A percentile compares a stretch with the other conserved stretches of the same genome.
Conservation (phyloP, 2,329 filamentous ascomycete species). For the Beauveria medogensis region DNA sequence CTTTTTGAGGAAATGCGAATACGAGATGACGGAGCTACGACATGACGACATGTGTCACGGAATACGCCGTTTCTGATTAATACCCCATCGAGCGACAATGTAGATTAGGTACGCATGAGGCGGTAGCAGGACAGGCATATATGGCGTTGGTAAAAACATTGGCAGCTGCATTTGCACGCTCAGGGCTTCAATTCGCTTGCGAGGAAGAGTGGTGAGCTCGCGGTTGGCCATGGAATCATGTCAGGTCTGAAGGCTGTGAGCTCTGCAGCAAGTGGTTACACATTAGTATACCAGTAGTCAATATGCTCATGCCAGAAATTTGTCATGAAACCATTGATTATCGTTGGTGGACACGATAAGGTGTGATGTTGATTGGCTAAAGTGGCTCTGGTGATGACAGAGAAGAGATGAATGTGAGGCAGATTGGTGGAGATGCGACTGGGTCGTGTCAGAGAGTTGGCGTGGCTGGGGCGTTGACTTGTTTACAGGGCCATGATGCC, state of each 20-base stretch:
- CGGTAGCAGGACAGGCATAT: conserved; percentile 1
- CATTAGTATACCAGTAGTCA: background rate
- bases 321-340: background rate
- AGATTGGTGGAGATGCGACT: background rate
- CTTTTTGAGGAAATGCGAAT: conserved; percentile 23
- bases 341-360: too few relatives aligned
- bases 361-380: background rate
- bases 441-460: conserved; percentile 1
- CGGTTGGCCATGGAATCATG: background rate
- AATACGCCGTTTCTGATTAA: background rate
- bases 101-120: conserved; percentile 1
- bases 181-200: background rate
- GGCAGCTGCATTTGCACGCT: background rate
- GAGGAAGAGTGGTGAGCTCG: background rate
- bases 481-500: background rate
- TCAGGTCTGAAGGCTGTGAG: background rate
- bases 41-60: conserved; percentile 5
- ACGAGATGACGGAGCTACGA: background rate
- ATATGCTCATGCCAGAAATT: background rate
- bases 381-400: background rate
- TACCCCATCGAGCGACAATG: conserved; percentile 3
- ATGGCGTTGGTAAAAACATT: conserved; percentile 8
- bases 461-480: background rate
- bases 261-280: background rate
- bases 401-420: conserved; percentile 5